Conservation (phyloP, 805 yeast species). For the Candida nemodendra region DNA sequence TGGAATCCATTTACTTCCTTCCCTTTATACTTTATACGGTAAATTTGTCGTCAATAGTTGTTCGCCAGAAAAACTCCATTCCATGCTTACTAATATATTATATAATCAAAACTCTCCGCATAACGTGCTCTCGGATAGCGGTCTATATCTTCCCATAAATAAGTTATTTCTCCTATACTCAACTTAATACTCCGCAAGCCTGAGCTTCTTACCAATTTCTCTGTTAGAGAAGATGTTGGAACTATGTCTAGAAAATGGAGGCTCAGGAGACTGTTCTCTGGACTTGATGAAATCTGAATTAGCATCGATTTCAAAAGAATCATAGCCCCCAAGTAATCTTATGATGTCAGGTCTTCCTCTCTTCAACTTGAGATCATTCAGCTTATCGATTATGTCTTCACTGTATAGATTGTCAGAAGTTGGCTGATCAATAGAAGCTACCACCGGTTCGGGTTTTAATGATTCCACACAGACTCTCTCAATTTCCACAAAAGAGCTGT, state of each 20-base stretch:
- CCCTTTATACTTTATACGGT: too few relatives aligned
- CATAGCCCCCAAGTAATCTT: constrained; percentile 75
- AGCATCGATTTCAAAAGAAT: constrained; percentile 65
- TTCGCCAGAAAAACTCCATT: too few relatives aligned
- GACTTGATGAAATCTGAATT: constrained; percentile 58
- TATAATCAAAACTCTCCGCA: too few relatives aligned
- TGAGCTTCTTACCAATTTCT: constrained; percentile 63
- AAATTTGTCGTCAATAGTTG: too few relatives aligned
- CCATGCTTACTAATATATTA: too few relatives aligned
- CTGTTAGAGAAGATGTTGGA: constrained; percentile 31
- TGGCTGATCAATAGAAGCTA: background rate
- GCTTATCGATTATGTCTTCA: constrained; percentile 20
- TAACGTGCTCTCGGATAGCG: too few relatives aligned
- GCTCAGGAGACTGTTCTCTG: constrained; percentile 59
- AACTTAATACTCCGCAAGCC: constrained; percentile 58
- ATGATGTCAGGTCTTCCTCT: constrained; percentile 29
- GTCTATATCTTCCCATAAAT: too few relatives aligned
- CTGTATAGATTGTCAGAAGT: constrained; percentile 11
- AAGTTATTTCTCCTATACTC: background rate
- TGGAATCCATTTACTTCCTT: too few relatives aligned
- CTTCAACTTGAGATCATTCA: constrained; percentile 18
- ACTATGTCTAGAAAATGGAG: constrained; percentile 31
- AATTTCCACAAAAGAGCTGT: constrained; percentile 59
- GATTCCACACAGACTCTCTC: constrained; percentile 46
- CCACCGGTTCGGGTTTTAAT: constrained; percentile 12